A percentile compares a stretch with the other conserved stretches of the same genome.
phyloP scores from a whole-genome alignment of 2,329 filamentous ascomycete species.

The Pestalotiopsis sp. region DNA sequence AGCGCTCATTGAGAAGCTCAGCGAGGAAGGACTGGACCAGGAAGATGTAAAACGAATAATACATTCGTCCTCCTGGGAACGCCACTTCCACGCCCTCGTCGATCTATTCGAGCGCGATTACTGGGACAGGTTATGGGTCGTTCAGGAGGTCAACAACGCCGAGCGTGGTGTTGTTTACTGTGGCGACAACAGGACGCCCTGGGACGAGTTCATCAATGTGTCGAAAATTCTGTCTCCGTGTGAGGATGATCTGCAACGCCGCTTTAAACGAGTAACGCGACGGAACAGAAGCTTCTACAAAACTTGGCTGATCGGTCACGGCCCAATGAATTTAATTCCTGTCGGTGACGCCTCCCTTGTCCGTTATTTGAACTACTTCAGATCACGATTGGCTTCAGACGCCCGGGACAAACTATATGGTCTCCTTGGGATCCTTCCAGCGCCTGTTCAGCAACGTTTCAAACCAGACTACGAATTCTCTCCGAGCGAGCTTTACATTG shows the following conservation, averaged over 20 bases:
- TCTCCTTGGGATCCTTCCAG: neutral
- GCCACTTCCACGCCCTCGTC: neutral
- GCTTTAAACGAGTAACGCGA: rapidly evolving
- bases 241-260: neutral
- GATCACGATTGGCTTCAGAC: neutral
- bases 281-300: neutral
- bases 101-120: neutral
- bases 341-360: neutral
- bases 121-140: neutral
- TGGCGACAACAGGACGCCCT: neutral
- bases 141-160: neutral
- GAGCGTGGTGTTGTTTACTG: neutral
- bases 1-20: neutral
- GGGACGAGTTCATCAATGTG: rapidly evolving
- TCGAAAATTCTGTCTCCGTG: neutral
- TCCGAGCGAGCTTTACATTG: neutral
- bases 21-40: no score
- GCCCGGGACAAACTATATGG: neutral
- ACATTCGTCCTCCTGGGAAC: neutral
- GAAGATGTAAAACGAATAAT: neutral
- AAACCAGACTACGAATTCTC: neutral
- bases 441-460: neutral
- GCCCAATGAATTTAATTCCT: no score
- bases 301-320: neutral
- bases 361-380: neutral